phyloP scores from a whole-genome alignment of 225 moss, liverwort and hornwort species.

The Ulota crispa region DNA sequence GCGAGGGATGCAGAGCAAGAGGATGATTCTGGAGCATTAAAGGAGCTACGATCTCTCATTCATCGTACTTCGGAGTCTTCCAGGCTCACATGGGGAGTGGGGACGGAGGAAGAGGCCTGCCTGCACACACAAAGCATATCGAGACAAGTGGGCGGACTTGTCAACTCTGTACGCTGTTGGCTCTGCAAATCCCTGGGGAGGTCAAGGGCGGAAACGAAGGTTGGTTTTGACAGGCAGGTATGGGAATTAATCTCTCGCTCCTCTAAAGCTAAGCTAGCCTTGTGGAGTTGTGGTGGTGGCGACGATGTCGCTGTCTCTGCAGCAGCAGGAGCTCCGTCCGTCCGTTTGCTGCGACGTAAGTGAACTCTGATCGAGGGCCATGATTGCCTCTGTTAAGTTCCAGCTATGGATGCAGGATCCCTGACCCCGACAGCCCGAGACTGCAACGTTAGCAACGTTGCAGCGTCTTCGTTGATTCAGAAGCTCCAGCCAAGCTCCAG shows the following conservation, averaged over 20 bases:
- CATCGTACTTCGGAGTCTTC: not conserved
- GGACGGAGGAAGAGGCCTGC: not conserved
- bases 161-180: not conserved
- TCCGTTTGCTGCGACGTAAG: conserved; percentile 1
- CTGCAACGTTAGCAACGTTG: not conserved
- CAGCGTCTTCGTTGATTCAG: not conserved
- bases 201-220: too few species aligned
- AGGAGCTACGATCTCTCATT: not conserved
- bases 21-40: conserved; percentile 11
- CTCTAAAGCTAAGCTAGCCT: too few species aligned
- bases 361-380: not conserved
- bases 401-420: not conserved
- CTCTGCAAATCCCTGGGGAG: too few species aligned
- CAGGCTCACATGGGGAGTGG: not conserved
- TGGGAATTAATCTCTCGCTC: too few species aligned
- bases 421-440: not conserved
- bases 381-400: not conserved
- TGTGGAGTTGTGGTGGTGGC: not conserved
- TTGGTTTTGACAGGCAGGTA: too few species aligned
- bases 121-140: not conserved
- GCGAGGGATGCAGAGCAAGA: not conserved
- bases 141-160: not conserved
- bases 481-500: not conserved
- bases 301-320: not conserved
- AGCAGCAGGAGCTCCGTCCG: not conserved